A percentile compares a stretch with the other conserved stretches of the same genome.
Conservation (phyloP, 164 flowering plant species). For the Dillenia turbinata region DNA sequence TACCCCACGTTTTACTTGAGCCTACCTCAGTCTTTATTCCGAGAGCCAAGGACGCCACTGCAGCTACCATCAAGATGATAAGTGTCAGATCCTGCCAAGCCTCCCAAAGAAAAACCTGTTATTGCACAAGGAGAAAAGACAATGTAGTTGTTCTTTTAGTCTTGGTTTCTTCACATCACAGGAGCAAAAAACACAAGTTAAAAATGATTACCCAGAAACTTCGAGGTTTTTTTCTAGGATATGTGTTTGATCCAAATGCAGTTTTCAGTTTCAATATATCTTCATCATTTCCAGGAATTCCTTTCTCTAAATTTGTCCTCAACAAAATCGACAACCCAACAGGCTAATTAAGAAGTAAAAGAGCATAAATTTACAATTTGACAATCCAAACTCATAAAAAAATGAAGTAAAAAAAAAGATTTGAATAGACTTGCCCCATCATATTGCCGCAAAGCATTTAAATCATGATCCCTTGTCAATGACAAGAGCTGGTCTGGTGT, state of each 20-base stretch:
- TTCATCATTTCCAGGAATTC: constrained; percentile 65
- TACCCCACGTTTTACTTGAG: neutral
- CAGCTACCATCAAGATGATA: constrained; percentile 92
- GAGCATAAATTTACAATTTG: neutral
- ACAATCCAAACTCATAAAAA: neutral
- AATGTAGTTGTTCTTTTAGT: neutral
- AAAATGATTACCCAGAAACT: constrained; percentile 64
- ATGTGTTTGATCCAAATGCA: constrained; percentile 84
- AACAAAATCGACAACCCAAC: constrained; percentile 55
- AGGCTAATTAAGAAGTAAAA: constrained; percentile 35
- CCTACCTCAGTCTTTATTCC: constrained; percentile 97
- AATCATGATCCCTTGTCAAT: constrained; percentile 61
- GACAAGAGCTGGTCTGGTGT: constrained; percentile 55
- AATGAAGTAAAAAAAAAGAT: constrained; percentile 7
- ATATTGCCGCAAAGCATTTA: constrained; percentile 41
- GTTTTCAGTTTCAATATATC: constrained; percentile 55
- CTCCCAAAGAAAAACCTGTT: constrained; percentile 87
- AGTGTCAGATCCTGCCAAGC: constrained; percentile 93
- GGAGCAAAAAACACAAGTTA: neutral
- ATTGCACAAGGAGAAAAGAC: neutral
- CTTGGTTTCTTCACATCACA: neutral
- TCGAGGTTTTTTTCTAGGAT: constrained; percentile 84
- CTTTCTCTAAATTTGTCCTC: constrained; percentile 69
- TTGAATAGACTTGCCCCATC: constrained; percentile 63
- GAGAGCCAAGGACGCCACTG: constrained; percentile 78